Evolutionary conservation across 2,329 filamentous ascomycete species (phyloP), one percentile per base, ranked within the genome.

Genomic region (Talaromyces sp.): DNA sequence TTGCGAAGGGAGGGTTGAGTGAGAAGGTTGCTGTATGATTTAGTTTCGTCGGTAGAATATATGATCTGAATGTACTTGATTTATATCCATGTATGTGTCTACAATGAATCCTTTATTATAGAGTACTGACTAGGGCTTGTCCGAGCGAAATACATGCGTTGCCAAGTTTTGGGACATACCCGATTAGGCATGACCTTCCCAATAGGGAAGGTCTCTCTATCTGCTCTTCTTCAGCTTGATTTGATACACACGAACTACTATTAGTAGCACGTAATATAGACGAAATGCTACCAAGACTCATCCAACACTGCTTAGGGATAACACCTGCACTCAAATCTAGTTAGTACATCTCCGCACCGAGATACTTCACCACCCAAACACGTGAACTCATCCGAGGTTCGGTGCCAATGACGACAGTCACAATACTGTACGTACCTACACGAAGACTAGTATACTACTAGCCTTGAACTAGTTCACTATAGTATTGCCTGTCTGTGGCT

Each of bases 1-100:
- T 3, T 27, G 24, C 35, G 24, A 60, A 60, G 16, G 57, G 41
- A 19, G 58, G 58, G 45, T 10, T 49, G 43, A 60, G 10, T 13
- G 43, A 60, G 8, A 60, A 60, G 58, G 31, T 37, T 47, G 39
- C 45, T 47, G 58, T 60, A 22, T 60, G 37, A 6, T 37, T 19
- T 37, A 6, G 8, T 9, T 56, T 3, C 5, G 0, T n/a, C 37
- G 33, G 13, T 37, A 37, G 10, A 22, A 22, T 39, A 10, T 39
- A 33, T 16, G n/a, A 8, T 31, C 24, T 24, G 22, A 8, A n/a
- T 31, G 27, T 31, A 31, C 27, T 6, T 31, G 8, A n/a, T 37
- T 13, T 4, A 37, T 10, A 16, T 52, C 22, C 3, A 52, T 16
- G 8, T 7, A 50, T 50, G 45, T 31, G 49, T n/a, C 33, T 52